Conservation (phyloP, 2,329 filamentous ascomycete species). For the Lasiodiplodia hormozganensis region DNA sequence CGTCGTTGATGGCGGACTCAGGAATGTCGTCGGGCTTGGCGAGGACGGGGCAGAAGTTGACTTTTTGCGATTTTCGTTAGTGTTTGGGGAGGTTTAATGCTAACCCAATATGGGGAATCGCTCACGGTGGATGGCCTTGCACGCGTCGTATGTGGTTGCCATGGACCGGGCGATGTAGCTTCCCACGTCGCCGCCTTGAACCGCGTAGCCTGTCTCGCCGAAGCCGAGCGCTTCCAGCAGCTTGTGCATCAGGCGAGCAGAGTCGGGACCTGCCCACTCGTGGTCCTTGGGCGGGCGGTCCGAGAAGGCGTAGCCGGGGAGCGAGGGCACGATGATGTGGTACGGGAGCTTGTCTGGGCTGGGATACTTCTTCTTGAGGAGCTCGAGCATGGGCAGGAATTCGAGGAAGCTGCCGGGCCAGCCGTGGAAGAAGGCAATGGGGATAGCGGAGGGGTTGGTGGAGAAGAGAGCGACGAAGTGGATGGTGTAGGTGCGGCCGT, state of each 20-base stretch:
- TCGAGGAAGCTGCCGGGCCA: conserved; percentile 65
- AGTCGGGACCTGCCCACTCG: conserved; percentile 52
- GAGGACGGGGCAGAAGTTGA: conserved; percentile 32
- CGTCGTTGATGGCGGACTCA: conserved; percentile 30
- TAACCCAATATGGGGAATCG: neutral
- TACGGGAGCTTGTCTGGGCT: conserved; percentile 60
- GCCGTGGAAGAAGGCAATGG: conserved; percentile 62
- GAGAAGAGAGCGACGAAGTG: conserved; percentile 66
- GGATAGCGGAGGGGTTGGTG: conserved; percentile 58
- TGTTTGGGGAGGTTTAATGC: neutral
- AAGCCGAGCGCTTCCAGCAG: conserved; percentile 65
- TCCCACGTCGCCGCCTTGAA: conserved; percentile 66
- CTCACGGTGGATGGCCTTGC: conserved; percentile 52
- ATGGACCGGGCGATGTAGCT: conserved; percentile 53
- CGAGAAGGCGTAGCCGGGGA: conserved; percentile 64
- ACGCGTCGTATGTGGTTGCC: conserved; percentile 50
- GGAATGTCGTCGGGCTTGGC: conserved; percentile 34
- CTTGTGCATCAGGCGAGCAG: conserved; percentile 56
- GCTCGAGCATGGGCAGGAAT: conserved; percentile 60
- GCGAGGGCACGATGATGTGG: conserved; percentile 63
- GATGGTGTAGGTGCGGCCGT: conserved; percentile 49
- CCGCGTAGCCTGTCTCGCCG: conserved; percentile 55
- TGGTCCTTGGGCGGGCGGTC: conserved; percentile 53
- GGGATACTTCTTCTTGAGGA: conserved; percentile 56
- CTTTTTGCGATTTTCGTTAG: neutral